phyloP scores from a whole-genome alignment of 1,139 yeast species.

The Oligophagozyma castellii region DNA sequence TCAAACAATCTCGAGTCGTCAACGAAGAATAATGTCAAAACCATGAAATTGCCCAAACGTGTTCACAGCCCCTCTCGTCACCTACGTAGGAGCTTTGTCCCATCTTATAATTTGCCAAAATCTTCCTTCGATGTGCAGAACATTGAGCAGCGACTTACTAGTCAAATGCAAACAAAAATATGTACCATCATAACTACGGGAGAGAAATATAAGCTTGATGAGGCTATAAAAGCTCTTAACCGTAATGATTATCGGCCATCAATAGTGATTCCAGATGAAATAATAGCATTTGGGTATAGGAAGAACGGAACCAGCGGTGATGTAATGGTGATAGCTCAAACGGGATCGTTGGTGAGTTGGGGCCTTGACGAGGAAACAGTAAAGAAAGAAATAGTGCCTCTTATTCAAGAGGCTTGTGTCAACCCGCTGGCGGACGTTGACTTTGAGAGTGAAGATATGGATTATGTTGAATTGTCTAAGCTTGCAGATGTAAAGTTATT shows the following conservation, averaged over 20 bases:
- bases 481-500: conserved; percentile 4
- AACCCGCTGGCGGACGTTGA: conserved; percentile 30
- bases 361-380: conserved; percentile 42
- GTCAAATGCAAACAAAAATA: conserved; percentile 16
- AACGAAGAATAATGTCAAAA: conserved; percentile 1
- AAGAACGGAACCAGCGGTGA: conserved; percentile 29
- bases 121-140: background rate
- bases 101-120: background rate
- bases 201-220: conserved; percentile 46
- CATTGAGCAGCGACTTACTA: conserved; percentile 1
- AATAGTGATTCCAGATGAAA: conserved; percentile 56
- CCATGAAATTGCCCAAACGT: conserved; percentile 2
- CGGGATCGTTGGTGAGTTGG: conserved; percentile 79
- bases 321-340: conserved; percentile 43
- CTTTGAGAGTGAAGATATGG: conserved; percentile 77
- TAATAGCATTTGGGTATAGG: conserved; percentile 33
- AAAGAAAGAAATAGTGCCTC: conserved; percentile 32
- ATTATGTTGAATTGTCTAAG: conserved; percentile 45
- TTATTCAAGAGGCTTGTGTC: conserved; percentile 34
- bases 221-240: conserved; percentile 28
- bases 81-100: conserved; percentile 4
- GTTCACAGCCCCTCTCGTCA: conserved; percentile 2
- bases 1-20: too few species aligned
- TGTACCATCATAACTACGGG: conserved; percentile 60
- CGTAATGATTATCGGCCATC: conserved; percentile 12